Evolutionary conservation across 2,329 filamentous ascomycete species (phyloP).

Genomic region (Calonectria crousiana): DNA sequence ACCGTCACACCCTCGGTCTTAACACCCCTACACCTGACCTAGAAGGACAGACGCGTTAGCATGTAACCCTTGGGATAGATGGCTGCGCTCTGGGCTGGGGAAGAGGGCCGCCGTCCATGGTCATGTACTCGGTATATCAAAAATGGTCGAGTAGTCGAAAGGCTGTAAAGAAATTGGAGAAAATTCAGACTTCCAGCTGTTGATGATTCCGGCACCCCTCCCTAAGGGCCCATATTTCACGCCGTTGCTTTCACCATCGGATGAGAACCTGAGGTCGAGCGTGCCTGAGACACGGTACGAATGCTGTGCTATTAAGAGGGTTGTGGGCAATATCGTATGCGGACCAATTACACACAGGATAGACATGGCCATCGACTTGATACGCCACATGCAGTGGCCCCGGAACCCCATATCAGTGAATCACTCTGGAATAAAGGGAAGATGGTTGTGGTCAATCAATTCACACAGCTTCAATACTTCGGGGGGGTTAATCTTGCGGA

Average conservation of each 20-base stretch:
- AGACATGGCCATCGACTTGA: conserved; percentile 48
- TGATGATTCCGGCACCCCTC: conserved; percentile 14
- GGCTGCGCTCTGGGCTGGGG: neutral
- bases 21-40: too few species aligned
- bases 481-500: conserved; percentile 17
- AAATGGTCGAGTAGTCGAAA: conserved; percentile 20
- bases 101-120: neutral
- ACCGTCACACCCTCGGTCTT: too few species aligned
- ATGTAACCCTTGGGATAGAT: too few species aligned
- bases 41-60: too few species aligned
- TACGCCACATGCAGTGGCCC: conserved; percentile 53
- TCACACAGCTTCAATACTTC: conserved; percentile 15
- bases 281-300: neutral
- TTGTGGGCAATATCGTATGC: conserved; percentile 36
- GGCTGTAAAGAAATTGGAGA: neutral
- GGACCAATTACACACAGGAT: conserved; percentile 48
- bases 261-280: conserved; percentile 12
- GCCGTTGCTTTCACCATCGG: neutral
- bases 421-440: conserved; percentile 42
- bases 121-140: conserved; percentile 15
- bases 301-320: neutral
- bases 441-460: neutral
- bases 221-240: conserved; percentile 14
- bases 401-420: conserved; percentile 55
- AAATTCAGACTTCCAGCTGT: conserved; percentile 19